Evolutionary conservation across 768 basidiomycete genomes (phyloP), one percentile per base, ranked within the genome.

Genomic region (Royoungia palumana): DNA sequence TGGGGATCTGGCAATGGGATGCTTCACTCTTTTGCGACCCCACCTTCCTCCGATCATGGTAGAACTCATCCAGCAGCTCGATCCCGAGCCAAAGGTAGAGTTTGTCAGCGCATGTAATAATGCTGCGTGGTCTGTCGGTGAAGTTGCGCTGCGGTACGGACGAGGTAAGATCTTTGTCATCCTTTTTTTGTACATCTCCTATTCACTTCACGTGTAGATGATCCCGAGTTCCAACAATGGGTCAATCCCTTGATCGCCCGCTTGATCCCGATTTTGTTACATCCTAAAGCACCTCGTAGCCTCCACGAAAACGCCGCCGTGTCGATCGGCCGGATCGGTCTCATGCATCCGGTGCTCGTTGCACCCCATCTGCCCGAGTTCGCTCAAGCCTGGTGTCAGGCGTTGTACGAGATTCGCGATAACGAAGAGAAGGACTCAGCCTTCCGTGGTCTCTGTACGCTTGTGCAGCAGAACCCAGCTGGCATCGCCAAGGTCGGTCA

Each of bases 351-450:
- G 0, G 68, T 72, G 17, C 69, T 90, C 19, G 92, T 98, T 41
- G 93, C 95, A 11, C 93, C 94, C 20, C 85, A 94, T 62, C 72
- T 97, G 24, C 78, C 83, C 0, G 86, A 88, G 56, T 98, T 98
- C 68, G 94, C 93, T 5, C 89, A 91, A 66, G 84, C 89, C 13
- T 99, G 96, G 96, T 96, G 95, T 68, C 89, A 91, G 60, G 94
- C 95, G 7, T 72, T 99, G 46, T 94, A 94, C 65, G 96, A 98
- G 70, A 99, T 99, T 67, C 86, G 96, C 55, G 96, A 99, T 62
- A 99, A 98, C 61, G 95, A 98, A 60, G 96, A 99, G 75, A 99
- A 98, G 72, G 96, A 97, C 62, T 97, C 94, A 19, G 96, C 96
- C 6, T 99, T 98, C 82, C 80, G 94, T 48, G 96, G 96, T 2